Conservation (phyloP, 106 monocot genomes). For the Platanthera guangdongensis region DNA sequence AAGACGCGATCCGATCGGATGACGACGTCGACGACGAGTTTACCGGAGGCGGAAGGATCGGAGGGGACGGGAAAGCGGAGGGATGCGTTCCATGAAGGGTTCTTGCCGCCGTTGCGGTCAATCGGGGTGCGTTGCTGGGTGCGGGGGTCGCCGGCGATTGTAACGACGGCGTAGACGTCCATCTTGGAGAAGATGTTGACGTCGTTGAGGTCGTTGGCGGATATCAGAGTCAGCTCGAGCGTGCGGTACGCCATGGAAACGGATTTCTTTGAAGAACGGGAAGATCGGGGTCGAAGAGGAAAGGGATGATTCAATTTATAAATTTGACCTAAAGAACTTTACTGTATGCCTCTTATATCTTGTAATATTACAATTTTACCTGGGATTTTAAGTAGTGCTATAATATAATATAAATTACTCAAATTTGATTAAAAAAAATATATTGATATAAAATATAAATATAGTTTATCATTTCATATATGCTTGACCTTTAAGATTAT, state of each 20-base stretch:
- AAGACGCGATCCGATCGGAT: conserved; percentile 43
- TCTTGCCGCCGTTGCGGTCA: conserved; percentile 37
- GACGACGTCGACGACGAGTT: conserved; percentile 19
- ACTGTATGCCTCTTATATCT: too few relatives aligned
- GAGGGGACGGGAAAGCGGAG: conserved; percentile 36
- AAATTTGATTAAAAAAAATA: too few relatives aligned
- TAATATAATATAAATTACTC: too few relatives aligned
- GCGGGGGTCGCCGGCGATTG: conserved; percentile 28
- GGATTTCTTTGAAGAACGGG: too few relatives aligned
- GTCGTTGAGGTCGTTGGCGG: conserved; percentile 58
- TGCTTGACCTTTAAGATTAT: too few relatives aligned
- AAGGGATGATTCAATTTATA: too few relatives aligned
- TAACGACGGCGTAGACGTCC: conserved; percentile 52
- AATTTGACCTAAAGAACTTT: too few relatives aligned
- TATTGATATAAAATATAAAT: too few relatives aligned
- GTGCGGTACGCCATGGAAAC: conserved; percentile 17
- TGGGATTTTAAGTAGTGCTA: too few relatives aligned
- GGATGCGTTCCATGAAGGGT: conserved; percentile 38
- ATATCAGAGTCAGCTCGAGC: conserved; percentile 51
- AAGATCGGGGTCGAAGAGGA: too few relatives aligned
- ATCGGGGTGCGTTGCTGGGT: conserved; percentile 29
- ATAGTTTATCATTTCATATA: too few relatives aligned
- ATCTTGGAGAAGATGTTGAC: conserved; percentile 48
- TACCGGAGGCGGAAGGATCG: neutral
- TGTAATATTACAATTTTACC: too few relatives aligned